A percentile compares a stretch with the other conserved stretches of the same genome.
Evolutionary conservation across 2,329 filamentous ascomycete genomes (phyloP).

Genomic region (Fusarium mexicanum): DNA sequence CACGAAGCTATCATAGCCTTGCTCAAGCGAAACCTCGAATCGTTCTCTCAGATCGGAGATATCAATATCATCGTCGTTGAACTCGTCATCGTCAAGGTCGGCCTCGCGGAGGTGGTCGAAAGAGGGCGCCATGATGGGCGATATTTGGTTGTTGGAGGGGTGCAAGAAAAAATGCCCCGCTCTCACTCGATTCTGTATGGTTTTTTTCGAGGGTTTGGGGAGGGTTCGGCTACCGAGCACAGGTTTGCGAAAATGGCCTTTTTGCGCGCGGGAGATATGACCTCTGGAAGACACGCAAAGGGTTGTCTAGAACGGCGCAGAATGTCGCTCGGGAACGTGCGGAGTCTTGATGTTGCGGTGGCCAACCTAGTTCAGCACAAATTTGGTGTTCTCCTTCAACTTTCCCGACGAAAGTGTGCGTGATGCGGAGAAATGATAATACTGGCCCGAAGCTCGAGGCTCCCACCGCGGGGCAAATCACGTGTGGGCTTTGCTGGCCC

Average conservation of each 20-base stretch:
- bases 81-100: conserved; percentile 85
- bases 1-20: conserved; percentile 95
- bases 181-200: conserved; percentile 39
- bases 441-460: conserved; percentile 44
- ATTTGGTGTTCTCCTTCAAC: conserved; percentile 52
- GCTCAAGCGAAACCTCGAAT: conserved; percentile 94
- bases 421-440: conserved; percentile 53
- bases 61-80: conserved; percentile 93
- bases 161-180: conserved; percentile 52
- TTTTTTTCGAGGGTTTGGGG: conserved; percentile 31
- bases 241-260: conserved; percentile 26
- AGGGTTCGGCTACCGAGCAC: conserved; percentile 31
- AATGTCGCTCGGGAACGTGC: conserved; percentile 41
- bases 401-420: conserved; percentile 52
- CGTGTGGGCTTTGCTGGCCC: conserved; percentile 42
- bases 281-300: conserved; percentile 34
- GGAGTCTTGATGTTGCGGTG: conserved; percentile 43
- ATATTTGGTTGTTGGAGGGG: conserved; percentile 47
- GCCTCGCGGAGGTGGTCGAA: conserved; percentile 94
- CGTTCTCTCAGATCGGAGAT: conserved; percentile 93
- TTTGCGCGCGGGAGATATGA: conserved; percentile 36
- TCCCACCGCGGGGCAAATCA: conserved; percentile 53
- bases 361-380: conserved; percentile 46
- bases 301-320: conserved; percentile 35
- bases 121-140: conserved; percentile 81